These are phyloP conservation scores for Phytophthora nicotianae DNA, from an alignment of 352 stramenopile genomes.

Conservation along the genomic window DNA sequence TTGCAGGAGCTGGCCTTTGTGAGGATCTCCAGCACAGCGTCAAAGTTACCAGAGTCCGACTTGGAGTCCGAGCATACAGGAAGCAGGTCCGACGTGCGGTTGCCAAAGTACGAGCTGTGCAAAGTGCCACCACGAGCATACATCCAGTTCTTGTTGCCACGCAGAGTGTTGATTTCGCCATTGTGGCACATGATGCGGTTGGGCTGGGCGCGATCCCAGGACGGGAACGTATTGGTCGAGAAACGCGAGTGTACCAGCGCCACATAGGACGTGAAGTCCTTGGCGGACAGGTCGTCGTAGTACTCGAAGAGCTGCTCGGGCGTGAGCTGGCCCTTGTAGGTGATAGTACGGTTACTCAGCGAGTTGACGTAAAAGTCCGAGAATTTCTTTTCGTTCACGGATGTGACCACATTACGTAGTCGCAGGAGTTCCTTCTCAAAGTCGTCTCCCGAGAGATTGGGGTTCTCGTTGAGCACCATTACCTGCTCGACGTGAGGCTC, in stretches of 20 bases:
- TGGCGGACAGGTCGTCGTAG: constrained; percentile 60
- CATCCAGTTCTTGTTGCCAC: constrained; percentile 99
- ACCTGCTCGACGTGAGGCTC: constrained; percentile 96
- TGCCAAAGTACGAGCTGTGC: constrained; percentile 91
- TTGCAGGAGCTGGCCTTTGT: constrained; percentile 91
- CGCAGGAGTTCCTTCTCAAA: constrained; percentile 93
- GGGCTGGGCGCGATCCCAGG: constrained; percentile 95
- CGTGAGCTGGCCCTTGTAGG: constrained; percentile 98
- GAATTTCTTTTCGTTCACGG: constrained; percentile 73
- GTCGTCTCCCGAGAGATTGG: constrained; percentile 58
- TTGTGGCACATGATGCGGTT: constrained; percentile 99
- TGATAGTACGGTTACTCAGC: constrained; percentile 94
- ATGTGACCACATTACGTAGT: constrained; percentile 56
- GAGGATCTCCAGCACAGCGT: constrained; percentile 94
- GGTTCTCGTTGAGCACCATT: constrained; percentile 89
- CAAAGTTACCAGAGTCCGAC: constrained; percentile 97
- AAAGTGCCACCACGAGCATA: constrained; percentile 92
- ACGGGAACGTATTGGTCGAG: constrained; percentile 98
- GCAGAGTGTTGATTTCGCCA: constrained; percentile 98
- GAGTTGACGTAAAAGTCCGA: constrained; percentile 96
- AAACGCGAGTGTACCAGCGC: constrained; percentile 97
- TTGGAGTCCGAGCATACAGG: constrained; percentile 95
- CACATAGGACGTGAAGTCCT: constrained; percentile 93
- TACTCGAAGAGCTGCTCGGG: constrained; percentile 91
- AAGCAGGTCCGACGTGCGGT: constrained; percentile 92